Percentiles rank a stretch among this genome's conserved stretches.
Conservation (phyloP, 768 basidiomycete genomes). For the Ramaria sp. region DNA sequence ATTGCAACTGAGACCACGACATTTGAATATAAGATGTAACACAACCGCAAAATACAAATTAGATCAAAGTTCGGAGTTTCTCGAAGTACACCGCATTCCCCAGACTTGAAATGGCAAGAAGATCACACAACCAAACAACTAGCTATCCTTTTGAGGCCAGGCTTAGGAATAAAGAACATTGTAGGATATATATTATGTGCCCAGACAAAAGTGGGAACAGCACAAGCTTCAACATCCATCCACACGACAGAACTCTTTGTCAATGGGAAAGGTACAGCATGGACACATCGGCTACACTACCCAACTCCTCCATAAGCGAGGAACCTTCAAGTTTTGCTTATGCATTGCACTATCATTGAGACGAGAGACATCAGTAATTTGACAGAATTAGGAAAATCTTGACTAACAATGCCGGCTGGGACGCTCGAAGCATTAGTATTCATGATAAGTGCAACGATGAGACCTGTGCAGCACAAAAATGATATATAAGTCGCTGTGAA, state of each 20-base stretch:
- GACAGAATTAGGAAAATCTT: background rate
- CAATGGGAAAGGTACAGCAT: background rate
- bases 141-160: background rate
- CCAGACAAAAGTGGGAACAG: background rate
- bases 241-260: background rate
- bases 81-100: too few species aligned
- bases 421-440: slow-evolving; percentile 49
- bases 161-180: background rate
- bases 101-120: too few species aligned
- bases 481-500: background rate
- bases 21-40: too few species aligned
- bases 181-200: slow-evolving; percentile 1
- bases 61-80: too few species aligned
- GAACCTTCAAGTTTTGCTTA: background rate
- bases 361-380: background rate
- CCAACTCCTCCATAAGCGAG: background rate
- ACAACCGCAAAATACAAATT: too few species aligned
- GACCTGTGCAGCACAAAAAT: slow-evolving; percentile 27
- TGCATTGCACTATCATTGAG: background rate
- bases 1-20: too few species aligned
- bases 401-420: background rate
- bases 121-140: background rate
- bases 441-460: slow-evolving; percentile 95
- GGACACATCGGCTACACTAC: background rate
- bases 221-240: background rate